phyloP scores from a whole-genome alignment of 2,329 filamentous ascomycete species.

The Fusarium albidum region DNA sequence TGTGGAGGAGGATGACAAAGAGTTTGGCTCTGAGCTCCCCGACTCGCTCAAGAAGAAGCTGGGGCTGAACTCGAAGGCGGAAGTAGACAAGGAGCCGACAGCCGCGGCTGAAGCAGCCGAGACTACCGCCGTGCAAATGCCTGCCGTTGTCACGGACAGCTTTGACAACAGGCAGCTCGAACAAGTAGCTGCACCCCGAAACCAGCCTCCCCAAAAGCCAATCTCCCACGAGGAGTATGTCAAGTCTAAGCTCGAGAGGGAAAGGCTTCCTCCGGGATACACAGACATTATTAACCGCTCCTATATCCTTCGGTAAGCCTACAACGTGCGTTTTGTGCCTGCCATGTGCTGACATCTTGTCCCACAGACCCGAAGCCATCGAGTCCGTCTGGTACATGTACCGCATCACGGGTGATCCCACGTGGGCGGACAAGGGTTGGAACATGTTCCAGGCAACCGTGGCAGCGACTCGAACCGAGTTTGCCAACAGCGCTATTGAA shows the following conservation, averaged over 20 bases:
- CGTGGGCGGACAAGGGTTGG: constrained; percentile 86
- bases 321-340: constrained; percentile 17
- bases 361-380: constrained; percentile 78
- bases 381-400: constrained; percentile 92
- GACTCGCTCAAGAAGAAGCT: constrained; percentile 45
- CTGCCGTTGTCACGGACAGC: constrained; percentile 17
- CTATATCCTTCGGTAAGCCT: constrained; percentile 69
- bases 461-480: constrained; percentile 69
- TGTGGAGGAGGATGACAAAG: constrained; percentile 29
- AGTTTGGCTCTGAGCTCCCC: constrained; percentile 43
- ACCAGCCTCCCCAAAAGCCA: constrained; percentile 44
- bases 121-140: constrained; percentile 2
- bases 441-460: constrained; percentile 81
- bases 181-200: constrained; percentile 7
- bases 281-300: constrained; percentile 51
- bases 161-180: constrained; percentile 19
- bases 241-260: constrained; percentile 51
- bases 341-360: constrained; percentile 13
- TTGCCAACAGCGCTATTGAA: constrained; percentile 74
- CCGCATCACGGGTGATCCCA: constrained; percentile 81
- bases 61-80: constrained; percentile 22
- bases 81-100: constrained; percentile 17
- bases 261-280: constrained; percentile 61
- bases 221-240: constrained; percentile 64
- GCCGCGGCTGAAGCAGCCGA: constrained; percentile 10